Percentiles rank a stretch among this genome's conserved stretches.
phyloP scores from a whole-genome alignment of 768 basidiomycete species.

The Hericium rajendrae region DNA sequence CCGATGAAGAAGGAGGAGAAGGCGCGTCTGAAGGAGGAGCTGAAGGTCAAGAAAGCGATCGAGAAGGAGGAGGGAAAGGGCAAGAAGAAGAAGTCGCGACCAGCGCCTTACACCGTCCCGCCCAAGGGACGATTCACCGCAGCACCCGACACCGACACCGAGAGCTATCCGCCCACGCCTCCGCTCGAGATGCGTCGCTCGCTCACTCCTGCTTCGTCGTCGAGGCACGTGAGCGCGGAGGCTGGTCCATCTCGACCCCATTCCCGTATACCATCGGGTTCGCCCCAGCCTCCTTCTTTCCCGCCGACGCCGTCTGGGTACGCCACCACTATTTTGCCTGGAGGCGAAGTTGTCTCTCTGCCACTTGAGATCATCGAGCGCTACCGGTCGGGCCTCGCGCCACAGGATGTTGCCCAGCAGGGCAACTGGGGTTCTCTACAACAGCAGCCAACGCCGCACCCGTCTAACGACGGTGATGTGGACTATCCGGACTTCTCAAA shows the following conservation, averaged over 20 bases:
- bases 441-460: too few relatives aligned
- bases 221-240: not conserved
- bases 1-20: conserved; percentile 11
- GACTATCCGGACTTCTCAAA: too few relatives aligned
- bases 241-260: not conserved
- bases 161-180: not conserved
- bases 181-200: not conserved
- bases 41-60: conserved; percentile 4
- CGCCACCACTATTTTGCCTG: not conserved
- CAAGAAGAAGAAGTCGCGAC: not conserved
- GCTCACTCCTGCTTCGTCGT: not conserved
- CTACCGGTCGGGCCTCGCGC: too few relatives aligned
- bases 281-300: not conserved
- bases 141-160: not conserved
- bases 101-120: not conserved
- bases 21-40: conserved; percentile 12
- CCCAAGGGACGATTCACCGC: not conserved
- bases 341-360: not conserved
- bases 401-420: too few relatives aligned
- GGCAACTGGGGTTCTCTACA: too few relatives aligned
- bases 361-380: not conserved
- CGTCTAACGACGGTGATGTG: too few relatives aligned
- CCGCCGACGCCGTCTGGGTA: not conserved
- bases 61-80: conserved; percentile 3
- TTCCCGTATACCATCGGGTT: not conserved